Evolutionary conservation across 306 rosid species (phyloP).

Genomic region (Trifolium dubium): DNA sequence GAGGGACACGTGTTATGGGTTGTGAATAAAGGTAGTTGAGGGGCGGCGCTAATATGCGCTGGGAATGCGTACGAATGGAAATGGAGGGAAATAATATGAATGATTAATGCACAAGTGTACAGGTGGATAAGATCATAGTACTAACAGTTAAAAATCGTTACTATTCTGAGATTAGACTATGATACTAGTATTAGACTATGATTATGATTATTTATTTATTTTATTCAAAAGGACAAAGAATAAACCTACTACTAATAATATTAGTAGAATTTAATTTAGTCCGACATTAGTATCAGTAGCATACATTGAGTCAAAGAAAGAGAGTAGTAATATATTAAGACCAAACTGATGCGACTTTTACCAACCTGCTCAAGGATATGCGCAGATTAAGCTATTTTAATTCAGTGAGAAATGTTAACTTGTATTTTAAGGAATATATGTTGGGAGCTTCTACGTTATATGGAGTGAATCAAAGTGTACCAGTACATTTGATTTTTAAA

Average conservation of each 20-base stretch:
- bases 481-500: no score
- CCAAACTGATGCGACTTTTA: constrained; percentile 5
- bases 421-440: no score
- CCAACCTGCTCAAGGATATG: neutral
- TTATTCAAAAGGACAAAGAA: neutral
- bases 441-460: no score
- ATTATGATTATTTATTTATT: neutral
- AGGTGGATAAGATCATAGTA: constrained; percentile 27
- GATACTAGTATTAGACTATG: neutral
- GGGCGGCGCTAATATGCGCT: constrained; percentile 59
- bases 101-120: no score
- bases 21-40: constrained; percentile 42
- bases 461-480: no score
- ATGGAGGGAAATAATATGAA: neutral
- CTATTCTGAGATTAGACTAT: neutral
- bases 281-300: no score
- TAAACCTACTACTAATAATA: neutral
- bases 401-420: neutral
- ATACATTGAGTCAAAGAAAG: no score
- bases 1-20: constrained; percentile 60
- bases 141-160: constrained; percentile 4
- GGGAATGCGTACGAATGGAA: constrained; percentile 30
- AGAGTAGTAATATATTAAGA: no score
- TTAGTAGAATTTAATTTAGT: no score
- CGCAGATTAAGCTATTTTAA: neutral